Percentiles rank a stretch among this genome's conserved stretches.
Evolutionary conservation across 1,284 basidiomycete genomes (phyloP).

Genomic region (Dichomitus squalens): DNA sequence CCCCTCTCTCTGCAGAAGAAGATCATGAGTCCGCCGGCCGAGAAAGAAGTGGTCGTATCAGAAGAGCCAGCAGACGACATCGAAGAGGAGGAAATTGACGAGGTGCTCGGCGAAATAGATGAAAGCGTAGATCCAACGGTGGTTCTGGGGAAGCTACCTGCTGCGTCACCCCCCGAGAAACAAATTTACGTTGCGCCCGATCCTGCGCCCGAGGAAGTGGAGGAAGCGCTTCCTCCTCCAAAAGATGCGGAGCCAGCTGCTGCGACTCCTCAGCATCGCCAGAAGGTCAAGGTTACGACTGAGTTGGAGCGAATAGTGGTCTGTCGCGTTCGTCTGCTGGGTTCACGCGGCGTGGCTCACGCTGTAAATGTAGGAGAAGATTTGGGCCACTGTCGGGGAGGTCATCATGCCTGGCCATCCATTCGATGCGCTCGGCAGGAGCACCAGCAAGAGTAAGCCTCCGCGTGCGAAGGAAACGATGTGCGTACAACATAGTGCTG

Average conservation of each 20-base stretch:
- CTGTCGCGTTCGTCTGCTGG: constrained; percentile 28
- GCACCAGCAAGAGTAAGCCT: constrained; percentile 32
- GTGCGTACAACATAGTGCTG: constrained; percentile 42
- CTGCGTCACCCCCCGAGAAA: not conserved
- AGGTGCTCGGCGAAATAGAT: constrained; percentile 11
- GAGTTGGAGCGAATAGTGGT: constrained; percentile 66
- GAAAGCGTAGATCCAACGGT: constrained; percentile 20
- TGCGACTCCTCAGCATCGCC: constrained; percentile 22
- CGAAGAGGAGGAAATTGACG: constrained; percentile 24
- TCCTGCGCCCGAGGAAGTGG: constrained; percentile 8
- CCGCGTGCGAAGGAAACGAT: constrained; percentile 65
- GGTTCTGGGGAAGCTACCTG: constrained; percentile 1
- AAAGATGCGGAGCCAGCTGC: constrained; percentile 10
- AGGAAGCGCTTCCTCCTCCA: constrained; percentile 7
- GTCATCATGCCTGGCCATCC: constrained; percentile 58
- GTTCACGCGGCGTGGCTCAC: not conserved
- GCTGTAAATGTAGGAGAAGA: constrained; percentile 50
- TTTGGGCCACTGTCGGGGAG: constrained; percentile 69
- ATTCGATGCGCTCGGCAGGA: constrained; percentile 36
- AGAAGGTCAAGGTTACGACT: constrained; percentile 47
- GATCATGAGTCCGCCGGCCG: not conserved
- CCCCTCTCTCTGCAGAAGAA: constrained; percentile 33
- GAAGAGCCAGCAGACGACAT: constrained; percentile 6
- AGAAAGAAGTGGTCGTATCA: not conserved
- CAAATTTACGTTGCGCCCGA: constrained; percentile 5